Percentiles rank a stretch among this genome's conserved stretches.
These are phyloP conservation scores for Pichia sp. DNA, from an alignment of 1,139 yeast species.

Conservation along the genomic window DNA sequence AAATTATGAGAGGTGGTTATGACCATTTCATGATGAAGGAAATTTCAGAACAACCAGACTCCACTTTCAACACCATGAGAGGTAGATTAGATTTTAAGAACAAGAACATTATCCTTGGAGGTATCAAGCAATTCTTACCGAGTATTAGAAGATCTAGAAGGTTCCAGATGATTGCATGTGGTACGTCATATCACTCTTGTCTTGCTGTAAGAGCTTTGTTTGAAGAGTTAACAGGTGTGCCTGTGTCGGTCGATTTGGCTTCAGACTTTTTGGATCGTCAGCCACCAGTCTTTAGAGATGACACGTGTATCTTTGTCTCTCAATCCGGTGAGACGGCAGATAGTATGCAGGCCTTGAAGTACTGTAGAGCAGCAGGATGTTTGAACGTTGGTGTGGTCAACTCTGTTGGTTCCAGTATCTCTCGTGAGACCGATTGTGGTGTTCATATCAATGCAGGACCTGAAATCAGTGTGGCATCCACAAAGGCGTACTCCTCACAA, in stretches of 20 bases:
- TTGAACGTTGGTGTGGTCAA: conserved; percentile 95
- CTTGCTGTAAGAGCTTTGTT: conserved; percentile 93
- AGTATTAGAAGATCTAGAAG: conserved; percentile 93
- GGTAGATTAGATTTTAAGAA: conserved; percentile 95
- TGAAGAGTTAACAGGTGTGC: conserved; percentile 95
- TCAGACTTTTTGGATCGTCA: conserved; percentile 94
- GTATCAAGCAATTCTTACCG: conserved; percentile 76
- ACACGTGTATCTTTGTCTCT: conserved; percentile 94
- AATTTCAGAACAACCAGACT: conserved; percentile 97
- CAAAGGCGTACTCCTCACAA: conserved; percentile 98
- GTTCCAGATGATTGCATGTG: conserved; percentile 98
- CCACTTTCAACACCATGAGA: conserved; percentile 97
- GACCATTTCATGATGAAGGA: conserved; percentile 98
- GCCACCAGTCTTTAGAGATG: conserved; percentile 97
- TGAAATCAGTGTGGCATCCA: conserved; percentile 99
- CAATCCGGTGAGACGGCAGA: conserved; percentile 99
- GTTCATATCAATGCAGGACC: conserved; percentile 99
- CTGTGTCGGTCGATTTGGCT: conserved; percentile 93
- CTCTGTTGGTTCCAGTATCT: conserved; percentile 94
- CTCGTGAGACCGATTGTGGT: conserved; percentile 98
- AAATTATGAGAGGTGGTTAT: conserved; percentile 97
- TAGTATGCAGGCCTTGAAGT: conserved; percentile 92
- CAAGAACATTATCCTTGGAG: conserved; percentile 76
- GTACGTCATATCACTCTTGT: conserved; percentile 98
- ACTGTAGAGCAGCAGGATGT: conserved; percentile 96